phyloP scores from a whole-genome alignment of 331 rosid species.

The Phaseolus coccineus region DNA sequence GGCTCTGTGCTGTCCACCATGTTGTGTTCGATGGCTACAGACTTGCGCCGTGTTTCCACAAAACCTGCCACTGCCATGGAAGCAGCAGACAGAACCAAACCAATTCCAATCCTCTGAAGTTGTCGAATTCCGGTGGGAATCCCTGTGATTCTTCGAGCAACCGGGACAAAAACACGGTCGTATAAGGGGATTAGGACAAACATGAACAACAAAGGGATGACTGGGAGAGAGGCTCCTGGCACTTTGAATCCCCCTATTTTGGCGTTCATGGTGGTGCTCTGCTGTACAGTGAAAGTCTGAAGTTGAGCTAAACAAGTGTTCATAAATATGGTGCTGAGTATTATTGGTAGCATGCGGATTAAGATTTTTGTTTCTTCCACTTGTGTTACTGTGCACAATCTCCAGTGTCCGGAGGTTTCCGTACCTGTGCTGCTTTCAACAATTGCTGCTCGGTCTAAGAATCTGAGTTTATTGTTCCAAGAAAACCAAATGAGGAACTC shows the following conservation, averaged over 20 bases:
- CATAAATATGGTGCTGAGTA: constrained; percentile 79
- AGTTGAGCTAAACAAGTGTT: constrained; percentile 89
- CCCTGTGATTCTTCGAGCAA: constrained; percentile 76
- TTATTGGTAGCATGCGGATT: constrained; percentile 86
- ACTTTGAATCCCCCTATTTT: constrained; percentile 62
- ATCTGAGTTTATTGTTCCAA: constrained; percentile 50
- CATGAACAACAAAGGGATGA: constrained; percentile 68
- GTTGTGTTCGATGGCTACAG: constrained; percentile 58
- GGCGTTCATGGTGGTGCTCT: constrained; percentile 71
- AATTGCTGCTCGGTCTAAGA: constrained; percentile 78
- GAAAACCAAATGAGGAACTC: constrained; percentile 20
- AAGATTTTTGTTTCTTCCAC: constrained; percentile 88
- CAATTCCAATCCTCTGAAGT: constrained; percentile 79
- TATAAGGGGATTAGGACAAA: constrained; percentile 69
- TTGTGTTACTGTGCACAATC: constrained; percentile 79
- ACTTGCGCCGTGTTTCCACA: constrained; percentile 64
- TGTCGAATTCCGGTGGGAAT: constrained; percentile 81
- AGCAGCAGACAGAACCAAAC: constrained; percentile 69
- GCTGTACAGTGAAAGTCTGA: constrained; percentile 80
- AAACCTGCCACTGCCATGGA: constrained; percentile 73
- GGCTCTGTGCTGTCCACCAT: constrained; percentile 70
- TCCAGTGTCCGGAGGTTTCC: constrained; percentile 61
- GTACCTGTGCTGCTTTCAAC: constrained; percentile 30
- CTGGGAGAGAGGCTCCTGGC: constrained; percentile 77
- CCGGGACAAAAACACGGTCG: constrained; percentile 68